Conservation (phyloP, 2,329 filamentous ascomycete species). For the Alternaria angustiovoidea region DNA sequence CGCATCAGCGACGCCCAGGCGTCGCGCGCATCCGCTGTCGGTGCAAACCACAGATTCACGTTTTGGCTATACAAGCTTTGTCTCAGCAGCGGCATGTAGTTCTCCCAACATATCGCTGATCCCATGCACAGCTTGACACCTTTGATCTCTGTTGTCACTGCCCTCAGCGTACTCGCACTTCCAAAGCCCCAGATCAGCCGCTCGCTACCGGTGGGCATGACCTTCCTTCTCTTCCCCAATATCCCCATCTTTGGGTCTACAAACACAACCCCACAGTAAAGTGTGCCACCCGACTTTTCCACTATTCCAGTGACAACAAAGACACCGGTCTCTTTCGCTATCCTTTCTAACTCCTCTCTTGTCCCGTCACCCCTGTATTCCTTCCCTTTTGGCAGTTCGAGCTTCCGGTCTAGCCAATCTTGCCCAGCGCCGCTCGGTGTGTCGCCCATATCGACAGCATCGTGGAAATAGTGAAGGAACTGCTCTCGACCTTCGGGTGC, state of each 20-base stretch:
- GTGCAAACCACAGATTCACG: constrained; percentile 88
- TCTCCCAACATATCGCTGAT: constrained; percentile 95
- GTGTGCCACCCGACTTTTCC: constrained; percentile 79
- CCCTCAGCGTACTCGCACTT: constrained; percentile 77
- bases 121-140: constrained; percentile 82
- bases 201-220: constrained; percentile 89
- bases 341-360: constrained; percentile 77
- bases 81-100: constrained; percentile 89
- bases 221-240: constrained; percentile 87
- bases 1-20: constrained; percentile 85
- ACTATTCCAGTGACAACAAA: constrained; percentile 83
- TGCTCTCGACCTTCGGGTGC: constrained; percentile 77
- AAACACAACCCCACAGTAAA: constrained; percentile 86
- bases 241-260: constrained; percentile 77
- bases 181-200: constrained; percentile 90
- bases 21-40: constrained; percentile 84
- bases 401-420: constrained; percentile 72
- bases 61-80: constrained; percentile 88
- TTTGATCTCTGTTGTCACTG: constrained; percentile 79
- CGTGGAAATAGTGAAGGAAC: constrained; percentile 80
- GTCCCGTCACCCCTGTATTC: constrained; percentile 74
- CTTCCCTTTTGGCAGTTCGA: constrained; percentile 60
- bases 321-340: constrained; percentile 79
- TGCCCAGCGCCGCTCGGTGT: constrained; percentile 73
- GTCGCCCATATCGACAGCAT: constrained; percentile 84